Conservation (phyloP, 495 filamentous ascomycete species). For the Staphylotrichum longicolle region DNA sequence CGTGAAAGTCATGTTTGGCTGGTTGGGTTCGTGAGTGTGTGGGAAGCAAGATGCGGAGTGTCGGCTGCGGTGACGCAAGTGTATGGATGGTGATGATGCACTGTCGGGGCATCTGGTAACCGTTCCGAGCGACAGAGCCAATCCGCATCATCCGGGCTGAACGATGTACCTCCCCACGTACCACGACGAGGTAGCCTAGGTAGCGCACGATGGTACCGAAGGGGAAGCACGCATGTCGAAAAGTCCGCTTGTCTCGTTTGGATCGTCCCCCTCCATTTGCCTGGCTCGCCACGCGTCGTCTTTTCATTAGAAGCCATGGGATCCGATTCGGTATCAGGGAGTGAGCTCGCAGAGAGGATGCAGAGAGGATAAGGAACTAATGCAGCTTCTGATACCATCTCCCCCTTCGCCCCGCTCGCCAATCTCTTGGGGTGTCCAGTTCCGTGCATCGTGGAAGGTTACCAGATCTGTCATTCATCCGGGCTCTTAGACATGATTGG, state of each 20-base stretch:
- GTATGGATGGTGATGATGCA: no score
- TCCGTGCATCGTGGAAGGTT: background rate
- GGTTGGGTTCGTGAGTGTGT: background rate
- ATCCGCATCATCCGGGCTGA: no score
- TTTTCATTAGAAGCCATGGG: background rate
- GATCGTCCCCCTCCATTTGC: background rate
- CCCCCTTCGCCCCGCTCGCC: slow-evolving; percentile 7
- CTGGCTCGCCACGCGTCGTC: background rate
- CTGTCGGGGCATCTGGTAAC: no score
- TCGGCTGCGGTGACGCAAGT: background rate
- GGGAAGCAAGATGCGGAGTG: background rate
- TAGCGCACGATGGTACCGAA: no score
- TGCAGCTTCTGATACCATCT: background rate
- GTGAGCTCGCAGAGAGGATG: background rate
- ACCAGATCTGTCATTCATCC: slow-evolving; percentile 9
- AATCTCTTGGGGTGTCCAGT: slow-evolving; percentile 2
- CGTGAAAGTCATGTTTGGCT: no score
- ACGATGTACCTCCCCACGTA: no score
- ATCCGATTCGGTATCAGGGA: slow-evolving; percentile 3
- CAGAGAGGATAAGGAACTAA: background rate
- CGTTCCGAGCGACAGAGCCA: no score
- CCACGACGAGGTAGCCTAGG: no score
- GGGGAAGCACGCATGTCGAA: no score
- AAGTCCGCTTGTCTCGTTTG: no score
- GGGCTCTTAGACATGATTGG: background rate